Evolutionary conservation across 495 filamentous ascomycete species (phyloP).

Genomic region (Annulohypoxylon maeteangense): DNA sequence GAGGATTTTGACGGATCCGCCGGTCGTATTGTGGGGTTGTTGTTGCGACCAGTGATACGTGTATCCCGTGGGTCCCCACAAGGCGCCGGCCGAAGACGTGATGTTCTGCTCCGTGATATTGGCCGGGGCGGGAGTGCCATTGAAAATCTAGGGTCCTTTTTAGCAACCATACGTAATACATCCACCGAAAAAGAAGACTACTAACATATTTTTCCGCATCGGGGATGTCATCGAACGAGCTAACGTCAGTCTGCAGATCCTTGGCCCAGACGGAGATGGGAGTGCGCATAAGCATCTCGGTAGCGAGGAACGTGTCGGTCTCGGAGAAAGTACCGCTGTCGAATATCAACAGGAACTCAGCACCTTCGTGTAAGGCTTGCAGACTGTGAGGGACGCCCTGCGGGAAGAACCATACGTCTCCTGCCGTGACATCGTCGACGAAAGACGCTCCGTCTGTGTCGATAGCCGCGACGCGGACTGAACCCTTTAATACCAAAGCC

Average conservation of each 20-base stretch:
- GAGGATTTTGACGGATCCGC: slow-evolving; percentile 74
- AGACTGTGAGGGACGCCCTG: slow-evolving; percentile 73
- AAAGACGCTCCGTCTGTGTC: slow-evolving; percentile 72
- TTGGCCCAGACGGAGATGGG: slow-evolving; percentile 72
- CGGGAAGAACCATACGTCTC: slow-evolving; percentile 80
- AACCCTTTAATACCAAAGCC: slow-evolving; percentile 70
- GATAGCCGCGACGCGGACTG: slow-evolving; percentile 68
- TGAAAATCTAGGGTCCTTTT: slow-evolving; percentile 63
- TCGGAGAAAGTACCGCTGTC: slow-evolving; percentile 76
- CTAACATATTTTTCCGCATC: slow-evolving; percentile 65
- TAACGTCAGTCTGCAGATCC: slow-evolving; percentile 65
- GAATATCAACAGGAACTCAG: slow-evolving; percentile 77
- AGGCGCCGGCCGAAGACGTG: slow-evolving; percentile 66
- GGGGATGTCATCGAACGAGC: slow-evolving; percentile 68
- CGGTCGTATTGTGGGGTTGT: slow-evolving; percentile 65
- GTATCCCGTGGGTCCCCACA: slow-evolving; percentile 65
- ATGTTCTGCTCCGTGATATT: slow-evolving; percentile 71
- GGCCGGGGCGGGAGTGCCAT: slow-evolving; percentile 67
- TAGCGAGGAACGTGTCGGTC: slow-evolving; percentile 73
- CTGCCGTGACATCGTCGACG: slow-evolving; percentile 71
- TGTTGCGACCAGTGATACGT: slow-evolving; percentile 76
- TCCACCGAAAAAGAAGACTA: background rate
- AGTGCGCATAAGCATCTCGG: slow-evolving; percentile 70
- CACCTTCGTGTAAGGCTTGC: slow-evolving; percentile 71
- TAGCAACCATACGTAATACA: slow-evolving; percentile 2